A percentile compares a stretch with the other conserved stretches of the same genome.
Evolutionary conservation across 2,329 filamentous ascomycete genomes (phyloP).

Genomic region (Dryadomyces quercivorus): DNA sequence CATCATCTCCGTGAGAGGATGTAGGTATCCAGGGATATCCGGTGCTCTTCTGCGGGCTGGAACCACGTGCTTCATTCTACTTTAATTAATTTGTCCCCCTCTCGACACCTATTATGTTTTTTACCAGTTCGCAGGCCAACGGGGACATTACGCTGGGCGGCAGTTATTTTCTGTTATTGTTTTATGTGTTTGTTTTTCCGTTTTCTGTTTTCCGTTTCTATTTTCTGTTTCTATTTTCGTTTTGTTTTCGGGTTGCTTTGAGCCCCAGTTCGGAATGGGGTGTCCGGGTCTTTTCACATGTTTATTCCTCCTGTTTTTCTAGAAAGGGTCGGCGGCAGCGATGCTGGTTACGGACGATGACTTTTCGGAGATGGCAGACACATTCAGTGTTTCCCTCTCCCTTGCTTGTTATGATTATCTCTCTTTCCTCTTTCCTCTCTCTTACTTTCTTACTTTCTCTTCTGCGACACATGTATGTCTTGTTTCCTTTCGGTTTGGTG

Average conservation of each 20-base stretch:
- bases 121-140: neutral
- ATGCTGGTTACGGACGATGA: conserved; percentile 4
- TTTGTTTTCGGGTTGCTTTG: neutral
- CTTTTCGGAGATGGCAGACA: neutral
- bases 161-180: neutral
- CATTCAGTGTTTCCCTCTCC: no score
- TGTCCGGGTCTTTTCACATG: neutral
- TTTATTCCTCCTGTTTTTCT: neutral
- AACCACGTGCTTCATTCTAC: neutral
- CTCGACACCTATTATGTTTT: no score
- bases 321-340: conserved; percentile 6
- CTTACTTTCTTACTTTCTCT: neutral
- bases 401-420: neutral
- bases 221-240: neutral
- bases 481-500: conserved; percentile 2
- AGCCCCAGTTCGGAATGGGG: no score
- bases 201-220: neutral
- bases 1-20: neutral
- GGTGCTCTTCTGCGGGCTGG: neutral
- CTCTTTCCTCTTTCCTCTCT: neutral
- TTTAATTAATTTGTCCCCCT: neutral
- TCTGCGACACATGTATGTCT: neutral
- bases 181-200: neutral
- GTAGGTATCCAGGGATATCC: neutral
- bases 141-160: neutral